Conservation (phyloP, 331 rosid genomes). For the Prunus yedoensis region DNA sequence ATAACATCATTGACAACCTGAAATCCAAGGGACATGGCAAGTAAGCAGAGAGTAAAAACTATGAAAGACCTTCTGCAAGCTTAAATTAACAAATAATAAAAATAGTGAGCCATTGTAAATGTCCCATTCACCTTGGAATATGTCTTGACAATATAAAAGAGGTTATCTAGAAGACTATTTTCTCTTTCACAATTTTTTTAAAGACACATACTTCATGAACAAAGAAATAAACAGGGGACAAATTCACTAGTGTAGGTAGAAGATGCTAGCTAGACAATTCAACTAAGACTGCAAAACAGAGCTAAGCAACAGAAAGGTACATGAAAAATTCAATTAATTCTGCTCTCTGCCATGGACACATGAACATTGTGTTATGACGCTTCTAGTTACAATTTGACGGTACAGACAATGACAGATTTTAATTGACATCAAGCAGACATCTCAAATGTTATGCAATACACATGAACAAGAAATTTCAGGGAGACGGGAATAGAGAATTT, state of each 20-base stretch:
- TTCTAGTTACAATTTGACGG: not conserved
- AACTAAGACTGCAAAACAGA: no score
- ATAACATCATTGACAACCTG: slow-evolving; percentile 67
- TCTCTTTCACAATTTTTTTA: no score
- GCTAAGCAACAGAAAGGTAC: not conserved
- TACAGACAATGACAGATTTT: not conserved
- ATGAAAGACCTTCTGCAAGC: no score
- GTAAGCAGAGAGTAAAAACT: slow-evolving; percentile 9
- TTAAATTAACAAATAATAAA: no score
- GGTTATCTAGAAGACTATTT: not conserved
- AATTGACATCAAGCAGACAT: not conserved
- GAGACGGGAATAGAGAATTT: not conserved
- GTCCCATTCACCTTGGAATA: not conserved
- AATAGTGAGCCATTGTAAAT: not conserved
- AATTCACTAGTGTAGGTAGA: no score
- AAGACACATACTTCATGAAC: no score
- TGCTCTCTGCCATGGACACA: not conserved
- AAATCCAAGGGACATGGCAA: slow-evolving; percentile 26
- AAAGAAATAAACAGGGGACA: no score
- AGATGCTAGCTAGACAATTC: no score
- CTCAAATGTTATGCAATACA: not conserved
- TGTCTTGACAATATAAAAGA: not conserved
- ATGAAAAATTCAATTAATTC: not conserved
- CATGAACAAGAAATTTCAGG: not conserved
- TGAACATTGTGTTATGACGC: not conserved